Percentiles rank a stretch among this genome's conserved stretches.
phyloP scores from a whole-genome alignment of 192 early-diverging fungal species.

The Ramicandelaber brevisporus region DNA sequence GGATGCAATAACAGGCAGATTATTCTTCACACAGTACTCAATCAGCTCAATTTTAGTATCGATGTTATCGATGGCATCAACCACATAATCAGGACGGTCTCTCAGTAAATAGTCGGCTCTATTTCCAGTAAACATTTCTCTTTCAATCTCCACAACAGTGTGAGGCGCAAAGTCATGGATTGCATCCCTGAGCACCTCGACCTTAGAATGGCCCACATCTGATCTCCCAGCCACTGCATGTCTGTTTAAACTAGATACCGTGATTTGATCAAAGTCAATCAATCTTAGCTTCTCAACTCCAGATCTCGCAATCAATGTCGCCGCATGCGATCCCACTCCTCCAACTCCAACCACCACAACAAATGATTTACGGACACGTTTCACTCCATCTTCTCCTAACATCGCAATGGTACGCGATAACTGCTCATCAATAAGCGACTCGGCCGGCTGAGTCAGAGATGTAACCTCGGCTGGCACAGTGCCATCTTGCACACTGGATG shows the following conservation, averaged over 20 bases:
- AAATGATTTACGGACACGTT: constrained; percentile 45
- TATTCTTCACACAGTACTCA: constrained; percentile 51
- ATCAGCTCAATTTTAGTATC: constrained; percentile 80
- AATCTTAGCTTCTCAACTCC: constrained; percentile 67
- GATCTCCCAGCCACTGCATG: constrained; percentile 79
- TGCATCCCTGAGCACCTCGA: constrained; percentile 37
- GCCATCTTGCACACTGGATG: background rate
- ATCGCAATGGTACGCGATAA: constrained; percentile 69
- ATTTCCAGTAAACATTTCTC: constrained; percentile 47
- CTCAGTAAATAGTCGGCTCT: constrained; percentile 38
- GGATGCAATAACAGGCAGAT: constrained; percentile 60
- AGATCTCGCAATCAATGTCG: constrained; percentile 71
- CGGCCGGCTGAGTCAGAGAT: too few relatives aligned
- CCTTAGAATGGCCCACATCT: constrained; percentile 79
- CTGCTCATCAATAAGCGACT: constrained; percentile 61
- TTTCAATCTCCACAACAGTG: constrained; percentile 43
- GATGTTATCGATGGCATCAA: constrained; percentile 92
- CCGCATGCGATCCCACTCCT: constrained; percentile 78
- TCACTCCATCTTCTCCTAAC: constrained; percentile 56
- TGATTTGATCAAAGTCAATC: constrained; percentile 97
- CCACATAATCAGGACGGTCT: constrained; percentile 42
- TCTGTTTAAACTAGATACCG: constrained; percentile 75
- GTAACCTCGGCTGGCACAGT: background rate
- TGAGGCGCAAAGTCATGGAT: constrained; percentile 57
- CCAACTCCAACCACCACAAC: constrained; percentile 89